Conservation (phyloP, 2,329 filamentous ascomycete species). For the Trichothecium sympodiale region DNA sequence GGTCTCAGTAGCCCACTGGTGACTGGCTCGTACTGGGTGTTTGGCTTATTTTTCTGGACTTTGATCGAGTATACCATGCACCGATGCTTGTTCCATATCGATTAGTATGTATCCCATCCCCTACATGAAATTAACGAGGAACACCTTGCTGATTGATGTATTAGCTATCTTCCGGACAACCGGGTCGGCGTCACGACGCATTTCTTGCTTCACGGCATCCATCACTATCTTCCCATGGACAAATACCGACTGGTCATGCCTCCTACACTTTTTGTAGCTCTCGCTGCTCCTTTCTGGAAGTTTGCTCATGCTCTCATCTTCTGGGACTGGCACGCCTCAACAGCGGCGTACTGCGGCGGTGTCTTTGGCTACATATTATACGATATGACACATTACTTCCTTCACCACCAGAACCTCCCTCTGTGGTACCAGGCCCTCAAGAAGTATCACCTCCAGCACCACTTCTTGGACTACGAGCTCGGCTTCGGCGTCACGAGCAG, state of each 20-base stretch:
- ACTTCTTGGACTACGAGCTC: slow-evolving; percentile 96
- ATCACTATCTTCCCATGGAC: slow-evolving; percentile 99
- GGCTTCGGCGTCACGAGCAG: slow-evolving; percentile 93
- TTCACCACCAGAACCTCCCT: slow-evolving; percentile 89
- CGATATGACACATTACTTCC: slow-evolving; percentile 96
- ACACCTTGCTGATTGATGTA: not conserved
- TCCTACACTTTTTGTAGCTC: slow-evolving; percentile 70
- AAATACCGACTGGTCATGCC: slow-evolving; percentile 96
- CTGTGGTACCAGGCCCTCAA: slow-evolving; percentile 85
- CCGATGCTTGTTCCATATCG: slow-evolving; percentile 86
- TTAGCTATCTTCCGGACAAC: slow-evolving; percentile 81
- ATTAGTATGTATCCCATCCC: slow-evolving; percentile 51
- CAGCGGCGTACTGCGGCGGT: slow-evolving; percentile 74
- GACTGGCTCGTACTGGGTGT: slow-evolving; percentile 51
- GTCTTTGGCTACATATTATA: slow-evolving; percentile 95
- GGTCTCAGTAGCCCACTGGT: slow-evolving; percentile 41
- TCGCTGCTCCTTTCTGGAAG: slow-evolving; percentile 87
- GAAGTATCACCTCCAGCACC: slow-evolving; percentile 94
- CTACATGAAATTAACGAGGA: not conserved
- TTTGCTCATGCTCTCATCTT: slow-evolving; percentile 73
- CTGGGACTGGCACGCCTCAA: slow-evolving; percentile 75
- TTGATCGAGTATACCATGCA: slow-evolving; percentile 84
- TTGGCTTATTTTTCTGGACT: slow-evolving; percentile 75
- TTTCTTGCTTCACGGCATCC: slow-evolving; percentile 91
- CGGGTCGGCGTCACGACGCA: slow-evolving; percentile 75